phyloP scores from a whole-genome alignment of 2,329 filamentous ascomycete species.

The Talaromyces sp. region DNA sequence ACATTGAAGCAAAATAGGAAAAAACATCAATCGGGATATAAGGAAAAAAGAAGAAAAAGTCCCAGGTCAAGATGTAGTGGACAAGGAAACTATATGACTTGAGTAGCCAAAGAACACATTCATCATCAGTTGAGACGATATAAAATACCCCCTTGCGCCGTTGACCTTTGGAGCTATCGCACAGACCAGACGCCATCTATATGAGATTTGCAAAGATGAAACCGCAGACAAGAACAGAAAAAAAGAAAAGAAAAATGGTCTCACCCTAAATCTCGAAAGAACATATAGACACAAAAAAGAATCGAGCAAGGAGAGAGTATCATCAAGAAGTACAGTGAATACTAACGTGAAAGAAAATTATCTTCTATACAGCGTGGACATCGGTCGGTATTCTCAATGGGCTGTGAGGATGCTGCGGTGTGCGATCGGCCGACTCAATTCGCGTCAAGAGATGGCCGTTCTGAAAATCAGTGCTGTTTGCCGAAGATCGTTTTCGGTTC shows the following conservation, averaged over 20 bases:
- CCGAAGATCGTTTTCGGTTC: constrained; percentile 77
- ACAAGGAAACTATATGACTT: constrained; percentile 7
- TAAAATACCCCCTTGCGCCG: constrained; percentile 21
- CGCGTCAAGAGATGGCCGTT: constrained; percentile 78
- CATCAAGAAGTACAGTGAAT: constrained; percentile 23
- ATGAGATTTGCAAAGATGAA: constrained; percentile 21
- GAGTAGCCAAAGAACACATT: constrained; percentile 1
- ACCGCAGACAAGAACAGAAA: constrained; percentile 24
- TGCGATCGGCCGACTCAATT: constrained; percentile 62
- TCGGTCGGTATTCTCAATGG: constrained; percentile 30
- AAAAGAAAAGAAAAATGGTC: constrained; percentile 17
- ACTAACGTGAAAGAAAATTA: constrained; percentile 18
- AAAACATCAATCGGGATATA: neutral
- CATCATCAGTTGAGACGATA: constrained; percentile 6
- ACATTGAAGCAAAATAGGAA: neutral
- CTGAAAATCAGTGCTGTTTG: constrained; percentile 88
- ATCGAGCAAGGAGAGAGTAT: constrained; percentile 19
- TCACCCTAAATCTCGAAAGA: constrained; percentile 8
- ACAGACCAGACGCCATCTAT: constrained; percentile 35
- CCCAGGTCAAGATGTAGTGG: neutral
- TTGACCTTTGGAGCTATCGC: constrained; percentile 27
- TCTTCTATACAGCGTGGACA: constrained; percentile 25
- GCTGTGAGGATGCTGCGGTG: constrained; percentile 23
- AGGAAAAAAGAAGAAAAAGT: neutral
- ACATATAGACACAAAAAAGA: constrained; percentile 27